Conservation (phyloP, 345 rosid species). For the Microcos paniculata region DNA sequence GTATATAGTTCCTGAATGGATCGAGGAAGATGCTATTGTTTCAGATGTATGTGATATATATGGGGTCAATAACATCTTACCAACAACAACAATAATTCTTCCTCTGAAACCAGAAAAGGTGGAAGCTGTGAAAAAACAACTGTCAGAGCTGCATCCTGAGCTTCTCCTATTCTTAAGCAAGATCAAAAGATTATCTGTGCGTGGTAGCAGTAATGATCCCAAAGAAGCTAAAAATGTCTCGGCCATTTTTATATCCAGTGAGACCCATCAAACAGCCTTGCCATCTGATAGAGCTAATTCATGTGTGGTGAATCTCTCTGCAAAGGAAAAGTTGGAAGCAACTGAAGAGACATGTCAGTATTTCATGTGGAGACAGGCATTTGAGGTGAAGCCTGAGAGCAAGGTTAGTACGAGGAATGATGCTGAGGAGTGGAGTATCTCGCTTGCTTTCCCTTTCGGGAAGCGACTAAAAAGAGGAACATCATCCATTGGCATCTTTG, state of each 20-base stretch:
- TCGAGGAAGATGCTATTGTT: not conserved
- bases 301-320: not conserved
- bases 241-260: not conserved
- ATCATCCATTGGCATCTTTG: slow-evolving; percentile 1
- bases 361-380: not conserved
- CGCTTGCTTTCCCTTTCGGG: not conserved
- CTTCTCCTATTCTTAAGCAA: slow-evolving; percentile 12
- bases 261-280: not conserved
- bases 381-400: not conserved
- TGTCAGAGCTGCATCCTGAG: slow-evolving; percentile 16
- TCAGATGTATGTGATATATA: slow-evolving; percentile 7
- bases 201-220: not conserved
- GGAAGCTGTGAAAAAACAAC: slow-evolving; percentile 9
- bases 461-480: not conserved
- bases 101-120: slow-evolving; percentile 19
- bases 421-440: not conserved
- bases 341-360: not conserved
- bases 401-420: not conserved
- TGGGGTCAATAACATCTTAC: not conserved
- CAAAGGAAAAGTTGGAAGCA: not conserved
- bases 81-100: slow-evolving; percentile 8
- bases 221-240: not conserved
- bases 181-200: slow-evolving; percentile 3
- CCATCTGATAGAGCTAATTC: not conserved
- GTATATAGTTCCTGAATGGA: slow-evolving; percentile 26